These are phyloP conservation scores for Corinectria fuckeliana DNA, from an alignment of 2,329 filamentous ascomycete species.

Conservation along the genomic window DNA sequence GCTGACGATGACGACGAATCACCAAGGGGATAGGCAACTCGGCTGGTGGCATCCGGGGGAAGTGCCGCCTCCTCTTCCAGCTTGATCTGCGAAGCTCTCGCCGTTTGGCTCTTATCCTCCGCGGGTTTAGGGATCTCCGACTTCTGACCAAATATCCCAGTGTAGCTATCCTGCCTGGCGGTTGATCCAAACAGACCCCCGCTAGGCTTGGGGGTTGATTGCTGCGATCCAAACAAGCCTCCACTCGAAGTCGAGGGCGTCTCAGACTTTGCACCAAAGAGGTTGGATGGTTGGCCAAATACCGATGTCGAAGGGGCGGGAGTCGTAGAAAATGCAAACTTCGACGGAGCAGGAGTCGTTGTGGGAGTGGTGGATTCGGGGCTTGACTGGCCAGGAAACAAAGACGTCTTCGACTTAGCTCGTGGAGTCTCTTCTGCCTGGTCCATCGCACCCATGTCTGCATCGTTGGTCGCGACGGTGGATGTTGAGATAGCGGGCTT, in stretches of 20 bases:
- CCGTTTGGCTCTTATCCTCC: conserved; percentile 15
- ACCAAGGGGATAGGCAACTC: conserved; percentile 54
- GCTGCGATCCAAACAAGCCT: conserved; percentile 31
- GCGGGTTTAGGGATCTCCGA: conserved; percentile 21
- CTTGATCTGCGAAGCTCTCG: conserved; percentile 47
- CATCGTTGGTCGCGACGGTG: conserved; percentile 52
- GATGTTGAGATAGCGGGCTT: conserved; percentile 42
- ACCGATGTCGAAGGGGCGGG: conserved; percentile 41
- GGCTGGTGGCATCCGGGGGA: conserved; percentile 63
- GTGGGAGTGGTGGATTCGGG: conserved; percentile 56
- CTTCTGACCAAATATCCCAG: conserved; percentile 35
- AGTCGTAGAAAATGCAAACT: conserved; percentile 50
- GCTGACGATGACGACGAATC: conserved; percentile 61
- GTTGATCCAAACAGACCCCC: conserved; percentile 28
- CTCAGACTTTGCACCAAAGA: conserved; percentile 34
- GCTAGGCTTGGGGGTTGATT: conserved; percentile 29
- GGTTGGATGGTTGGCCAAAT: conserved; percentile 46
- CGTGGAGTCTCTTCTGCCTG: conserved; percentile 45
- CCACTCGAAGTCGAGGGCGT: conserved; percentile 22
- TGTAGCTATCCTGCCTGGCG: conserved; percentile 31
- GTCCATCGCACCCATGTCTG: conserved; percentile 57
- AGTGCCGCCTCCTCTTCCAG: conserved; percentile 51
- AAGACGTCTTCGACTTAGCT: conserved; percentile 44
- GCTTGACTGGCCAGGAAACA: conserved; percentile 35
- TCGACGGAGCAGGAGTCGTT: conserved; percentile 57